Percentiles rank a stretch among this genome's conserved stretches.
These are phyloP conservation scores for Capsicum baccatum DNA, from an alignment of 257 asterid species.

Conservation along the genomic window DNA sequence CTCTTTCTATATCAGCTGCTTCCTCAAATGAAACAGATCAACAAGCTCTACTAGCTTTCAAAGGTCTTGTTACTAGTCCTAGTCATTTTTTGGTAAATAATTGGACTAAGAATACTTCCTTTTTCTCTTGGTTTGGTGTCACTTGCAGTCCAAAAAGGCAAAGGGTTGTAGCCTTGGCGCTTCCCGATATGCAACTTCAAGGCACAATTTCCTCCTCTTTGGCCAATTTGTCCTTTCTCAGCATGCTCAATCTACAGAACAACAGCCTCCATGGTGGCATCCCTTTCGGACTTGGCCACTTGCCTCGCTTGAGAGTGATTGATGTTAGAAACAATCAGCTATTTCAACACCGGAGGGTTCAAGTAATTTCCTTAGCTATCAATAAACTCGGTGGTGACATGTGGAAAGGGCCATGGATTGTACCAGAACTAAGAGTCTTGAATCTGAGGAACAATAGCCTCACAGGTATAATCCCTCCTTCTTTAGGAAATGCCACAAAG, in stretches of 20 bases:
- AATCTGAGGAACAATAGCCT: constrained; percentile 30
- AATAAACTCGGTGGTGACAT: constrained; percentile 30
- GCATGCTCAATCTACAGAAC: constrained; percentile 32
- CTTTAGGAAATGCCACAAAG: neutral
- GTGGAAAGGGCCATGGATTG: constrained; percentile 24
- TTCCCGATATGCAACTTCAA: constrained; percentile 36
- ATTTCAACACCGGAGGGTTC: constrained; percentile 25
- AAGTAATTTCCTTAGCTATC: constrained; percentile 19
- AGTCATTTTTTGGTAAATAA: constrained; percentile 25
- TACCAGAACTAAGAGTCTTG: constrained; percentile 25
- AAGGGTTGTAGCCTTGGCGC: constrained; percentile 35
- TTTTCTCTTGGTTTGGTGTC: constrained; percentile 47
- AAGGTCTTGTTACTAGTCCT: constrained; percentile 34
- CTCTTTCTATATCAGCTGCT: too few species aligned
- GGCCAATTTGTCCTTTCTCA: constrained; percentile 46
- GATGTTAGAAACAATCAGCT: constrained; percentile 28
- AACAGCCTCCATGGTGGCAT: constrained; percentile 33
- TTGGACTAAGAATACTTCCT: constrained; percentile 35
- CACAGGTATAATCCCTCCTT: constrained; percentile 16
- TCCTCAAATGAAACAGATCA: too few species aligned
- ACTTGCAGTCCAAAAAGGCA: constrained; percentile 28
- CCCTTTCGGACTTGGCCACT: constrained; percentile 20
- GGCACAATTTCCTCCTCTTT: constrained; percentile 39
- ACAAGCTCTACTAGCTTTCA: constrained; percentile 36
- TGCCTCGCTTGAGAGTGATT: constrained; percentile 15